Evolutionary conservation across 371 early-diverging fungal genomes (phyloP).

Genomic region (Mortierella sp.): DNA sequence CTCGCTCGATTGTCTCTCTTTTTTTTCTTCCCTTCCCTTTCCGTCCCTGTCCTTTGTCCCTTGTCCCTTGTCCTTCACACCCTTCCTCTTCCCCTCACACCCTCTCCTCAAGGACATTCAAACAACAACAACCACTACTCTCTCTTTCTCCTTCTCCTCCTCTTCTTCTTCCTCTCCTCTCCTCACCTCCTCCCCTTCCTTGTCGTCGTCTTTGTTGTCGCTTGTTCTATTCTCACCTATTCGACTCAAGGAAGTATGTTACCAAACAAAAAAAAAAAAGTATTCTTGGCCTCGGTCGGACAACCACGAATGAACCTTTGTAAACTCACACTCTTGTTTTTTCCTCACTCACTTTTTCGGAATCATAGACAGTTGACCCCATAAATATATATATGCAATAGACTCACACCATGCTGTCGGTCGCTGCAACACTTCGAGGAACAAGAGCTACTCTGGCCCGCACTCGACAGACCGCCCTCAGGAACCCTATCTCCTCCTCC

Average conservation of each 20-base stretch:
- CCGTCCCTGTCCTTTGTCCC: conserved; percentile 5
- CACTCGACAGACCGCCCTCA: conserved; percentile 19
- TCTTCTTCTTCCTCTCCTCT: not conserved
- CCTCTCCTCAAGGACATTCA: conserved; percentile 3
- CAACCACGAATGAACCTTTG: not conserved
- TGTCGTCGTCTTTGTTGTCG: not conserved
- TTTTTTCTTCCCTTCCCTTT: conserved; percentile 7
- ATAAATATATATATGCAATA: conserved; percentile 9
- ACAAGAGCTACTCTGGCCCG: conserved; percentile 27
- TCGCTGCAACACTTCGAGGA: conserved; percentile 47
- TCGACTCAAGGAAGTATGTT: not conserved
- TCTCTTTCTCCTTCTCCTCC: not conserved
- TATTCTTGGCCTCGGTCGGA: not conserved
- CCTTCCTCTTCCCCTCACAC: not conserved
- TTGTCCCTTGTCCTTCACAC: not conserved
- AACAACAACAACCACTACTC: not conserved
- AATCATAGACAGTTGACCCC: not conserved
- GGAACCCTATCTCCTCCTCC: not conserved
- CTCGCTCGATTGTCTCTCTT: not conserved
- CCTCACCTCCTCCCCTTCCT: not conserved
- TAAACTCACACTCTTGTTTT: not conserved
- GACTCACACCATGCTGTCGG: conserved; percentile 36
- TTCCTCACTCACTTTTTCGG: not conserved
- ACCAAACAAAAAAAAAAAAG: no score
- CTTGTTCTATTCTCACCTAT: not conserved